A percentile compares a stretch with the other conserved stretches of the same genome.
Evolutionary conservation across 176 grass and related monocot genomes (phyloP).

Genomic region (Musa itinerans): DNA sequence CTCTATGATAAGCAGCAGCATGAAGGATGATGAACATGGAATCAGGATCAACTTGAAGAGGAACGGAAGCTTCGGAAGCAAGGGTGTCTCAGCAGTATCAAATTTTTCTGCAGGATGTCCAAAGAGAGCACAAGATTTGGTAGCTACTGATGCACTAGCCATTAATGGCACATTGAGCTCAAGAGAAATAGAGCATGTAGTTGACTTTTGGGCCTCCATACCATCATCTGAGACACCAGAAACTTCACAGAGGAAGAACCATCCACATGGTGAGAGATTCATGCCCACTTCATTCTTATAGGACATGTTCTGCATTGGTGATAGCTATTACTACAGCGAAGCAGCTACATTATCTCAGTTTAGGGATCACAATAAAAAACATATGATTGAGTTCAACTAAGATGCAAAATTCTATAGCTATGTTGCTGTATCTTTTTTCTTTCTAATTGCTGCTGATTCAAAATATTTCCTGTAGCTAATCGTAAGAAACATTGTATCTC

Average conservation of each 20-base stretch:
- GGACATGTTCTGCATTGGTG: background rate
- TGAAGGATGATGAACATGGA: background rate
- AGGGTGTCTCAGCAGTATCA: background rate
- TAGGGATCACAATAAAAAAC: too few relatives aligned
- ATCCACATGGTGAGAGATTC: background rate
- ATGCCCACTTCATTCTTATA: background rate
- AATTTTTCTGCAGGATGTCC: background rate
- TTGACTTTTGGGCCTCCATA: background rate
- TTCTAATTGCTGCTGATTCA: background rate
- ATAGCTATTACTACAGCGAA: background rate
- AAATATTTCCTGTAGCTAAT: background rate
- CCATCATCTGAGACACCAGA: slow-evolving; percentile 1
- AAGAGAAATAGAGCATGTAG: background rate
- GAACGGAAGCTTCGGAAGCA: background rate
- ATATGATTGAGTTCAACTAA: too few relatives aligned
- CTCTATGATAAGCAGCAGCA: background rate
- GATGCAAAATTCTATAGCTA: background rate
- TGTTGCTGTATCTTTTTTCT: too few relatives aligned
- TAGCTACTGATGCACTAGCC: too few relatives aligned
- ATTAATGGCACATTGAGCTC: background rate
- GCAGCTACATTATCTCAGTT: background rate
- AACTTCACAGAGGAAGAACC: too few relatives aligned
- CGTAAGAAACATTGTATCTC: background rate
- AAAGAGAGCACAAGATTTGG: background rate
- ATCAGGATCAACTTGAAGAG: background rate